Base-by-base conservation (phyloP, 2,329 filamentous ascomycete genomes). In the Aspergillus pseudoviridinutans region DNA sequence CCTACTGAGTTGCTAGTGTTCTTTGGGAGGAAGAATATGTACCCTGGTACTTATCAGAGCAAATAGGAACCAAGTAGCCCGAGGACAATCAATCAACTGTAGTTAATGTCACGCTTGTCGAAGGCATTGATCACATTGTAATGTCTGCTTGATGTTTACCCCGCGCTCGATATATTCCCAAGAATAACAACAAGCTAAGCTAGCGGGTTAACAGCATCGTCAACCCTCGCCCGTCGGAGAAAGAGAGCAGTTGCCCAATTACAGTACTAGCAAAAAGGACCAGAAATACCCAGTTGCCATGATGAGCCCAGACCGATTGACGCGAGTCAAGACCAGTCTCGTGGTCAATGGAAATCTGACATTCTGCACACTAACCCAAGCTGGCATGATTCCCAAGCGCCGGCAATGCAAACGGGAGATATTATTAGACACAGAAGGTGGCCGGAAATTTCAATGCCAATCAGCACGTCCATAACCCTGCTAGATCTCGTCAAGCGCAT, bases 311-410 rank as follows among this genome's bases (percentile, higher is more conserved):
- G 14, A n/a, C 14, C 3, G 24, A 53, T 6, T 6, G 44, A 7
- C 44, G 10, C 8, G 3, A 14, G 12, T 47, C 20, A 25, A 17
- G 28, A 42, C 54, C 27, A 55, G 53, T 50, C 50, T 46, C 42
- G 25, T 49, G 50, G 22, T 47, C 46, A 42, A 28, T 46, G 50
- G 22, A 49, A 24, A 28, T 17, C 44, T 59, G 55, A 47, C 58
- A 54, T 56, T 64, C 63, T 65, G 59, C 66, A 69, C 54, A 59
- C 65, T 69, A 69, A 59, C 66, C 64, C 24, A 38, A 49, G 57
- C 24, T 46, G 62, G 65, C 49, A 68, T 58, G 28, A 61, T 32
- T 55, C 60, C 57, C 58, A 65, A 62, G 58, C 64, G 65, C 65
- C 56, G 54, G 58, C 52, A 55, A 46, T 46, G n/a, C 4, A 24